A percentile compares a stretch with the other conserved stretches of the same genome.
These are phyloP conservation scores for Closterium sp. DNA, from an alignment of 139 green algal species.

Conservation along the genomic window DNA sequence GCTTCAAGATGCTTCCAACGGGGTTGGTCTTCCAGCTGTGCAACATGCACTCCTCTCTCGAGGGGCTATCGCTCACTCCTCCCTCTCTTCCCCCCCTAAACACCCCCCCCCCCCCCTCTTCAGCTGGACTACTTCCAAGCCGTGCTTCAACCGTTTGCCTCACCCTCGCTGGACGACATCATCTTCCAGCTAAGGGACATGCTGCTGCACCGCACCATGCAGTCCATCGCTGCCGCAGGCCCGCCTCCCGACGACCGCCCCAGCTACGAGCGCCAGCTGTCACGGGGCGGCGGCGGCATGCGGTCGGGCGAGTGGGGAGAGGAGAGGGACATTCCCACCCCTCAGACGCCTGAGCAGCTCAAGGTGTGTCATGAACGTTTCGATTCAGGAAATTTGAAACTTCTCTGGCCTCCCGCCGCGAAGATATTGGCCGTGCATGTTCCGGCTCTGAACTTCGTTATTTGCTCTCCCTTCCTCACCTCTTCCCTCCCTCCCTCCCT, in stretches of 20 bases:
- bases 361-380: too few relatives aligned
- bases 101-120: too few relatives aligned
- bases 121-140: slow-evolving; percentile 21
- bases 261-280: background rate
- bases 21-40: too few relatives aligned
- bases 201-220: slow-evolving; percentile 13
- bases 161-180: slow-evolving; percentile 12
- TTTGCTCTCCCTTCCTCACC: too few relatives aligned
- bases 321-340: slow-evolving; percentile 3
- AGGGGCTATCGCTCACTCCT: too few relatives aligned
- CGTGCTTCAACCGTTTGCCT: slow-evolving; percentile 8
- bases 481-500: too few relatives aligned
- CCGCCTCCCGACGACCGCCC: background rate
- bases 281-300: background rate
- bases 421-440: too few relatives aligned
- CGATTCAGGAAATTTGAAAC: too few relatives aligned
- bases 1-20: too few relatives aligned
- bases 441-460: too few relatives aligned
- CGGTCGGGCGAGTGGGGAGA: background rate
- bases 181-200: slow-evolving; percentile 21
- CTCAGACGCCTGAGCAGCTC: background rate
- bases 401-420: too few relatives aligned
- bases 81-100: background rate
- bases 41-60: too few relatives aligned
- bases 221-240: background rate